Conservation (phyloP, 495 filamentous ascomycete genomes). For the Neurospora sp. region DNA sequence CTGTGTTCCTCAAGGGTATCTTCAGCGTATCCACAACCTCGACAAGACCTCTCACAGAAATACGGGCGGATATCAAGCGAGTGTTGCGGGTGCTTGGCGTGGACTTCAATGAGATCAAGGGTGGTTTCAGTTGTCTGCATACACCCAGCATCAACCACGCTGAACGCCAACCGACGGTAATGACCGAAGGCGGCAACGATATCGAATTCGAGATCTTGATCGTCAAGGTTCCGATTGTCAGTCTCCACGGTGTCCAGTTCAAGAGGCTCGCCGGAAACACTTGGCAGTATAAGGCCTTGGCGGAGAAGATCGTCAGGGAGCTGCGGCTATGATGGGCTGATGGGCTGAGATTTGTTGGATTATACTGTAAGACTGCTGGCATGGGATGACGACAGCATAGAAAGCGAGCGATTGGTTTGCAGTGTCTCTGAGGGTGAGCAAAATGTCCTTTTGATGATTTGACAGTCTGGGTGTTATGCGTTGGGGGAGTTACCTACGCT, state of each 20-base stretch:
- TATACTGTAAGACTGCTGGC: neutral
- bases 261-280: conserved; percentile 93
- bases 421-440: neutral
- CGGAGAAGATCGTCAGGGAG: conserved; percentile 84
- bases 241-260: conserved; percentile 93
- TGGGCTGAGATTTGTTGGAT: neutral
- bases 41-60: conserved; percentile 74
- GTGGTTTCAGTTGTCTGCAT: conserved; percentile 84
- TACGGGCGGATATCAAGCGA: conserved; percentile 84
- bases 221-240: conserved; percentile 92
- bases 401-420: neutral
- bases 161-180: neutral
- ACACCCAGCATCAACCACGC: conserved; percentile 69
- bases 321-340: conserved; percentile 53
- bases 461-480: neutral
- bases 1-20: conserved; percentile 92
- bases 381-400: neutral
- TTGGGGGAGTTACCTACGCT: neutral
- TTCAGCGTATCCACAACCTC: conserved; percentile 98
- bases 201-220: conserved; percentile 95
- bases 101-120: conserved; percentile 82
- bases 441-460: neutral
- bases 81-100: conserved; percentile 83
- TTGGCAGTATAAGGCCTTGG: conserved; percentile 98
- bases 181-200: conserved; percentile 37